Conservation (phyloP, 345 rosid species). For the Bretschneidera sinensis region DNA sequence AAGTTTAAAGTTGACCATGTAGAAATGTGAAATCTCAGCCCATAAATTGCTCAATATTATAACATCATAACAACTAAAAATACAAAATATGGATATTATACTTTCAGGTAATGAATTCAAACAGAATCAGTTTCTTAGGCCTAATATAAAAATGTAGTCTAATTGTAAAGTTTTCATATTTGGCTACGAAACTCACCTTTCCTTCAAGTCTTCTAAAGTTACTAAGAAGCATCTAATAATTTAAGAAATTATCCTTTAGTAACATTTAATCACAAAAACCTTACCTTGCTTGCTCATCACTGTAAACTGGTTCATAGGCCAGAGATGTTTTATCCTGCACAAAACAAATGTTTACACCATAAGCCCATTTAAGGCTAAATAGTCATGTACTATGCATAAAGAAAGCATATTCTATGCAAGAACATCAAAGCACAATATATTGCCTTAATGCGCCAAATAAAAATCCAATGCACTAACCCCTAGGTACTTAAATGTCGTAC, state of each 20-base stretch:
- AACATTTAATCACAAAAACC: neutral
- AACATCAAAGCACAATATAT: neutral
- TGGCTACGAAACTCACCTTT: neutral
- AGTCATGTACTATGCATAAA: neutral
- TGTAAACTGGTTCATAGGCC: slow-evolving; percentile 82
- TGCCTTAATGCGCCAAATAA: neutral
- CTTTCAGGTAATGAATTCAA: too few species aligned
- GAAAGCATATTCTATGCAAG: neutral
- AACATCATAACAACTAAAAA: neutral
- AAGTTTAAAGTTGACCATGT: neutral
- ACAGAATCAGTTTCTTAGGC: too few species aligned
- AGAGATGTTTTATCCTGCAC: slow-evolving; percentile 76
- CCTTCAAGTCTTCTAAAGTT: too few species aligned
- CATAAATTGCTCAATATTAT: neutral
- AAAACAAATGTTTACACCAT: slow-evolving; percentile 14
- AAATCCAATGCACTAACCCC: slow-evolving; percentile 44
- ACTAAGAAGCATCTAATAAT: too few species aligned
- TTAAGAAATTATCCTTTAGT: neutral
- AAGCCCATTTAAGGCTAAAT: neutral
- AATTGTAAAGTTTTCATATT: too few species aligned
- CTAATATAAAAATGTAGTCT: too few species aligned
- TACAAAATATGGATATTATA: too few species aligned
- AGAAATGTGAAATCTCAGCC: neutral
- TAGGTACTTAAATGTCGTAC: slow-evolving; percentile 81
- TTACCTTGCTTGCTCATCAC: slow-evolving; percentile 87